Conservation (phyloP, 2,329 filamentous ascomycete genomes). For the Verticillium tricorpus region DNA sequence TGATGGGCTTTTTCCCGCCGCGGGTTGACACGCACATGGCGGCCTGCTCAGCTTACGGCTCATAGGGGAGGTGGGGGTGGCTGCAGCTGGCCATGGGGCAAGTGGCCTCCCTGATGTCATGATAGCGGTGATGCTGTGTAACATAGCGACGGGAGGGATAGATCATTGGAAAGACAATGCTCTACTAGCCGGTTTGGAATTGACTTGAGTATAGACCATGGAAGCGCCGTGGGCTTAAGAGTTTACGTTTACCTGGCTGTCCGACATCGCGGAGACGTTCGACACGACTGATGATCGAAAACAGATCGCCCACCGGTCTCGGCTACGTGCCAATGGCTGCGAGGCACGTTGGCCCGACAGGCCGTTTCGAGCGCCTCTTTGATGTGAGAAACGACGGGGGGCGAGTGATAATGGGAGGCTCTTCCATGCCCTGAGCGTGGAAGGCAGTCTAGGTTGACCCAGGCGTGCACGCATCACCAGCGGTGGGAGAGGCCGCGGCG, state of each 20-base stretch:
- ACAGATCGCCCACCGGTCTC: neutral
- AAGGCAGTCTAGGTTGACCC: neutral
- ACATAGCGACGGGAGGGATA: neutral
- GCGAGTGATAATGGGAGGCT: neutral
- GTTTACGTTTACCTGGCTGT: neutral
- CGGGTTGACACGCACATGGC: neutral
- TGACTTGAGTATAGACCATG: neutral
- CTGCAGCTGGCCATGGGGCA: neutral
- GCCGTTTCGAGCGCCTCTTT: neutral
- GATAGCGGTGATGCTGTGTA: neutral
- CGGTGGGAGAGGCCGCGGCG: neutral
- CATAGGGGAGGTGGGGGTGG: neutral
- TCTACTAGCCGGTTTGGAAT: neutral
- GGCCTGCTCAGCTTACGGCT: neutral
- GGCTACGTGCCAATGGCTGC: neutral
- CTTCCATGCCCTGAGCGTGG: neutral
- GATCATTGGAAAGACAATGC: neutral
- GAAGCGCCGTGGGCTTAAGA: neutral
- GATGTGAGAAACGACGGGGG: neutral
- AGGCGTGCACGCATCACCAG: neutral
- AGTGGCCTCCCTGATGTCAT: neutral
- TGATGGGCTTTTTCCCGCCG: neutral
- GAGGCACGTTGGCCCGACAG: neutral
- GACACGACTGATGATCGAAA: neutral
- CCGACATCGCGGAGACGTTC: neutral